These are phyloP conservation scores for Corymbia maculata DNA, from an alignment of 345 rosid species.

Conservation along the genomic window DNA sequence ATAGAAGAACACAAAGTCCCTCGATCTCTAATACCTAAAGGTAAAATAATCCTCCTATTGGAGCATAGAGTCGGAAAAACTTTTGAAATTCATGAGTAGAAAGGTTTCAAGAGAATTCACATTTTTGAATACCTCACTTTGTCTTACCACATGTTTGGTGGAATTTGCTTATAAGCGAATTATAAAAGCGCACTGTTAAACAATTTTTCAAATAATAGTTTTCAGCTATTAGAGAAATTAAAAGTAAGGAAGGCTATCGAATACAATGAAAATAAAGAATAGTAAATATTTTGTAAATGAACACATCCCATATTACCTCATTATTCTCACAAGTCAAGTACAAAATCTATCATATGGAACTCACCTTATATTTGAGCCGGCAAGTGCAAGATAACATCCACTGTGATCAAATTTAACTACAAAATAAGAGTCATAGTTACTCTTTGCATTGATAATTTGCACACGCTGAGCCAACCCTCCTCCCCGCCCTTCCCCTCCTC, in stretches of 20 bases:
- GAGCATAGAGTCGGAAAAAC: too few relatives aligned
- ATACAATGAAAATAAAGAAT: too few relatives aligned
- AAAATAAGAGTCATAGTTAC: background rate
- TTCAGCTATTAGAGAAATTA: too few relatives aligned
- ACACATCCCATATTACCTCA: background rate
- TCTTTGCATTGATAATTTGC: background rate
- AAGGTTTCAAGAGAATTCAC: too few relatives aligned
- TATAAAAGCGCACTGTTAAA: too few relatives aligned
- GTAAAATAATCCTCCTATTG: too few relatives aligned
- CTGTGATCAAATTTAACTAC: conserved; percentile 93
- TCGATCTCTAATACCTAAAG: too few relatives aligned
- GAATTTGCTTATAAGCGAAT: too few relatives aligned
- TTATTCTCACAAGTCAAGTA: background rate
- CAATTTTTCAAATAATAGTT: too few relatives aligned
- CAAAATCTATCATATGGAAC: background rate
- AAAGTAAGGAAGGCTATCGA: too few relatives aligned
- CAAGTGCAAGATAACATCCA: conserved; percentile 74
- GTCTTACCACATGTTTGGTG: too few relatives aligned
- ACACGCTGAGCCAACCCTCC: background rate
- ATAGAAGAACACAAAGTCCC: background rate
- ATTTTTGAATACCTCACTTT: background rate
- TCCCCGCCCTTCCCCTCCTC: too few relatives aligned
- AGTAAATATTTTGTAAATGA: background rate
- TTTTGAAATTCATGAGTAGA: background rate
- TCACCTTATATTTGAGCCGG: conserved; percentile 81